phyloP scores from a whole-genome alignment of 2,329 filamentous ascomycete genomes.

The Ceratocystiopsis sp. region DNA sequence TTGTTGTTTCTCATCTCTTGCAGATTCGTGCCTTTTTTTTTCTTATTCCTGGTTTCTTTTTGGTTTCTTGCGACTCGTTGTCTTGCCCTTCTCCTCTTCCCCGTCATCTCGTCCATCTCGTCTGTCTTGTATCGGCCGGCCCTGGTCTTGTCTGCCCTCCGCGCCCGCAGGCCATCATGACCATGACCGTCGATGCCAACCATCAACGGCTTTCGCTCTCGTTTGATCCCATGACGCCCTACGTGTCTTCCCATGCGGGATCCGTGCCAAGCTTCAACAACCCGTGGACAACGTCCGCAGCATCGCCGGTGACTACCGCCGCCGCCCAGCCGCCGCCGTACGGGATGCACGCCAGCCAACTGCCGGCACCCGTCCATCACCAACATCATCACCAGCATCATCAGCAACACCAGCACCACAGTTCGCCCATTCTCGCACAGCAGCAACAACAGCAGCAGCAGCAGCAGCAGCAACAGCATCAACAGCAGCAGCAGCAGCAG shows the following conservation, averaged over 20 bases:
- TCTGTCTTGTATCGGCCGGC: too few species aligned
- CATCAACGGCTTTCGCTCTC: slow-evolving; percentile 64
- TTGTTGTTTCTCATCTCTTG: slow-evolving; percentile 5
- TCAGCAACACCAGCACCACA: not conserved
- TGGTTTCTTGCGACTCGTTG: not conserved
- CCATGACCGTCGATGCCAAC: slow-evolving; percentile 85
- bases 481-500: not conserved
- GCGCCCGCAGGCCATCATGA: slow-evolving; percentile 42
- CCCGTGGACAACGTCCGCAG: slow-evolving; percentile 52
- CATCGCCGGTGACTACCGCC: too few species aligned
- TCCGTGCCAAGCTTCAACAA: slow-evolving; percentile 63
- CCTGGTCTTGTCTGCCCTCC: too few species aligned
- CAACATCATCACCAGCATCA: slow-evolving; percentile 1
- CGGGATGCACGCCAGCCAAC: slow-evolving; percentile 33
- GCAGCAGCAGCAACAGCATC: not conserved
- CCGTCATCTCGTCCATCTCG: too few species aligned
- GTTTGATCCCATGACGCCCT: slow-evolving; percentile 63
- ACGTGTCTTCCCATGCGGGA: slow-evolving; percentile 31
- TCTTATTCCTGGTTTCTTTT: slow-evolving; percentile 11
- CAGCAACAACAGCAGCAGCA: slow-evolving; percentile 17
- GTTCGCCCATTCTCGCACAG: slow-evolving; percentile 12
- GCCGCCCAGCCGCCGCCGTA: slow-evolving; percentile 11
- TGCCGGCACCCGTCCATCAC: not conserved
- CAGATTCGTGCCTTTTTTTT: slow-evolving; percentile 19
- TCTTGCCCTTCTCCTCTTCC: not conserved